phyloP scores from a whole-genome alignment of 2,329 filamentous ascomycete genomes.

The Fusarium proliferatum region DNA sequence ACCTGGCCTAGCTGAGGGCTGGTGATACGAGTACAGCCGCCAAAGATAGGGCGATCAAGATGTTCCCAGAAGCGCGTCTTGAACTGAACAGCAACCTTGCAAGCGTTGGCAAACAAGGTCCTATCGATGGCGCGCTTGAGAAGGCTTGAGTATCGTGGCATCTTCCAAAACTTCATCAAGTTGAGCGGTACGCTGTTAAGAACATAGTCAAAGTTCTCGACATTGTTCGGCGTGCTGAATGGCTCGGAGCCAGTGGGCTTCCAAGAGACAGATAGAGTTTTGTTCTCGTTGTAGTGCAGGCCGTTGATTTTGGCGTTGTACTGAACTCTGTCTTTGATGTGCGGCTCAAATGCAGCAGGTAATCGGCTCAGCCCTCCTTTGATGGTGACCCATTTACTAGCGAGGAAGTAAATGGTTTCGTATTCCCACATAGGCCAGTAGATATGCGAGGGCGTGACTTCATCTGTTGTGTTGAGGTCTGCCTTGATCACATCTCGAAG shows the following conservation, averaged over 20 bases:
- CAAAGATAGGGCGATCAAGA: conserved; percentile 66
- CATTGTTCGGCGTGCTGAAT: conserved; percentile 28
- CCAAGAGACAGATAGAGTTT: conserved; percentile 27
- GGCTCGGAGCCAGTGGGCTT: conserved; percentile 36
- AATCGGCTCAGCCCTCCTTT: conserved; percentile 8
- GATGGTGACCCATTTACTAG: conserved; percentile 27
- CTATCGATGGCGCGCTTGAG: conserved; percentile 43
- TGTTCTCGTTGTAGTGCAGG: not conserved
- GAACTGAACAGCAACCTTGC: conserved; percentile 58
- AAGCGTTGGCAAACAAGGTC: conserved; percentile 42
- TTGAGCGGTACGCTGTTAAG: conserved; percentile 53
- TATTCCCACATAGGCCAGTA: conserved; percentile 46
- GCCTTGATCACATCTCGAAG: conserved; percentile 50
- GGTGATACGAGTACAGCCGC: conserved; percentile 63
- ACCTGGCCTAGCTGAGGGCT: conserved; percentile 30
- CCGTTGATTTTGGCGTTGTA: conserved; percentile 15
- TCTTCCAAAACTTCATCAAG: conserved; percentile 51
- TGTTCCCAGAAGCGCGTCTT: conserved; percentile 71
- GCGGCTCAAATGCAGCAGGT: not conserved
- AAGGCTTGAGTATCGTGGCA: conserved; percentile 50
- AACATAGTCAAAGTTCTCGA: conserved; percentile 52
- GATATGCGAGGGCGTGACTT: not conserved
- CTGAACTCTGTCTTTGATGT: not conserved
- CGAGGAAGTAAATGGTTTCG: conserved; percentile 19
- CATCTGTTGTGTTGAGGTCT: conserved; percentile 50